phyloP scores from a whole-genome alignment of 352 stramenopile genomes.

The Globisporangium cylindrosporum region DNA sequence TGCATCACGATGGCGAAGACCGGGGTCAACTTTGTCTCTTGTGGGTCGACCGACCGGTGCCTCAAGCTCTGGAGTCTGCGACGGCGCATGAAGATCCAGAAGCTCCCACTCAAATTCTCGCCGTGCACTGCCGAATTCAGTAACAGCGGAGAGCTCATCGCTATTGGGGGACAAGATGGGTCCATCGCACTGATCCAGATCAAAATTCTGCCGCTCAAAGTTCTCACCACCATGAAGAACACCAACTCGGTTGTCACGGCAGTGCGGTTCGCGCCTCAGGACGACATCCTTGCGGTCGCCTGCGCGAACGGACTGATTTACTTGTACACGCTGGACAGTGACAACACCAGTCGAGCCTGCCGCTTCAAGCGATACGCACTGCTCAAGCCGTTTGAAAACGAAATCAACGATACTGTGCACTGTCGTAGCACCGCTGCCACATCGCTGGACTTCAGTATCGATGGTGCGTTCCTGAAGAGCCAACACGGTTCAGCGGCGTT shows the following conservation, averaged over 20 bases:
- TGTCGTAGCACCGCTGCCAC: constrained; percentile 17
- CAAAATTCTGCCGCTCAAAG: constrained; percentile 21
- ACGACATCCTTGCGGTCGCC: constrained; percentile 44
- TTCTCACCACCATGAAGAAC: constrained; percentile 59
- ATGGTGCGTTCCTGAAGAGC: constrained; percentile 55
- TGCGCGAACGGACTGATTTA: constrained; percentile 70
- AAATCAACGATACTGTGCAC: constrained; percentile 7
- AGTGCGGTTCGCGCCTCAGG: constrained; percentile 48
- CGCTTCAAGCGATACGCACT: constrained; percentile 52
- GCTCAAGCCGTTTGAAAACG: constrained; percentile 40
- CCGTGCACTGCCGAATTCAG: constrained; percentile 37
- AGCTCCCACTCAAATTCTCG: constrained; percentile 27
- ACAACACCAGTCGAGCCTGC: neutral
- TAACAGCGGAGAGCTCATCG: constrained; percentile 42
- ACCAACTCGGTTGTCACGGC: constrained; percentile 35
- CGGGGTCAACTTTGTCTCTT: constrained; percentile 52
- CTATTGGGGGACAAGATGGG: constrained; percentile 56
- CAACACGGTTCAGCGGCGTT: constrained; percentile 35
- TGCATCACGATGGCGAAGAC: constrained; percentile 26
- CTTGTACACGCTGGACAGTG: constrained; percentile 53
- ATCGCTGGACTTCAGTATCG: constrained; percentile 67
- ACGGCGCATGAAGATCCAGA: constrained; percentile 22
- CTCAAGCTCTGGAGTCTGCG: constrained; percentile 69
- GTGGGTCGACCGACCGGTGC: constrained; percentile 31
- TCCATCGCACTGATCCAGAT: constrained; percentile 40